Percentiles rank a stretch among this genome's conserved stretches.
Evolutionary conservation across 2,329 filamentous ascomycete genomes (phyloP).

Genomic region (Blastomyces silverae): DNA sequence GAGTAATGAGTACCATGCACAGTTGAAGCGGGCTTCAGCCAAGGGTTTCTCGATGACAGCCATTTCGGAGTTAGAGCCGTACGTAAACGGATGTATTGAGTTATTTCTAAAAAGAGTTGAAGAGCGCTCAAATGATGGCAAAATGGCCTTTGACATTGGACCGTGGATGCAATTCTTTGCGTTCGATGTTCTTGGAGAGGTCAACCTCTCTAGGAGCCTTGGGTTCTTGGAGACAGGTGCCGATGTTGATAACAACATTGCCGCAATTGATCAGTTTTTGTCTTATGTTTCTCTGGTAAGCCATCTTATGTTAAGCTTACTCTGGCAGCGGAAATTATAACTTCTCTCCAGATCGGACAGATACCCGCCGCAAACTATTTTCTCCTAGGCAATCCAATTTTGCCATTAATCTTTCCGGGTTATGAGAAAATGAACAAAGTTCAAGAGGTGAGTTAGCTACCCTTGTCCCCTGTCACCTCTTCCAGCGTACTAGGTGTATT

Average conservation of each 20-base stretch:
- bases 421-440: background rate
- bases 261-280: background rate
- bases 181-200: constrained; percentile 26
- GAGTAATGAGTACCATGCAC: constrained; percentile 7
- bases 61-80: constrained; percentile 23
- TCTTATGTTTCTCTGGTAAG: constrained; percentile 6
- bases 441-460: background rate
- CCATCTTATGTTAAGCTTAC: background rate
- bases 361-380: background rate
- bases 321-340: background rate
- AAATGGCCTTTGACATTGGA: constrained; percentile 15
- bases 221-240: constrained; percentile 20
- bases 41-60: constrained; percentile 22
- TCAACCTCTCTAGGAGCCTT: constrained; percentile 29
- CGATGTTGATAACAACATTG: constrained; percentile 12
- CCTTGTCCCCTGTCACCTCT: background rate
- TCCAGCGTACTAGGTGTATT: background rate
- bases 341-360: background rate
- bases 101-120: constrained; percentile 19
- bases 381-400: constrained; percentile 7
- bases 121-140: background rate
- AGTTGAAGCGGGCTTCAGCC: constrained; percentile 7
- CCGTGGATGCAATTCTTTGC: constrained; percentile 19
- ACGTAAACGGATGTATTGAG: constrained; percentile 20
- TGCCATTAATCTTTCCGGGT: background rate